Evolutionary conservation across 805 yeast genomes (phyloP), one percentile per base, ranked within the genome.

Genomic region (Lachancea mirantina): DNA sequence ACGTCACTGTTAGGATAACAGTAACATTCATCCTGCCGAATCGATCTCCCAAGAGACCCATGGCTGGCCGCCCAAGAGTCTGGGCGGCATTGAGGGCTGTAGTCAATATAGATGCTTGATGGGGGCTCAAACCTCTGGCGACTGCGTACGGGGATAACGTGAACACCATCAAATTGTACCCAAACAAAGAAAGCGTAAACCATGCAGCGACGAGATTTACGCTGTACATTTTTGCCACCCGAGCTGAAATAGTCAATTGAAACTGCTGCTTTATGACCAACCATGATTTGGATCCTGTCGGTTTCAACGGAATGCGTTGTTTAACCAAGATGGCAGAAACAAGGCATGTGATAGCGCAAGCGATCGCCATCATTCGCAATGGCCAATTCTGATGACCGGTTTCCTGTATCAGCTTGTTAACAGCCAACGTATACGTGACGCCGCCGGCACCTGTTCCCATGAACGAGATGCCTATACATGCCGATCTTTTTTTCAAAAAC

Each of bases 401-500:
- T 10, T 49, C 55, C 4, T 55, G 45, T 10, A 72, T 64, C 37
- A 72, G 50, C 10, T 62, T 61, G 34, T 68, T 61, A 8, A 59
- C 55, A 0, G 70, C 56, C 30, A 70, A 45, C 5, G 72, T 56
- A 34, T 61, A 65, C 0, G 59, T 46, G 6, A 70, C 61, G 38
- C 77, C 78, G 19, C 77, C 74, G 1, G 70, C 43, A 23, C 78
- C 78, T 4, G 74, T 63, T 7, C 78, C 79, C 14, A 66, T 46
- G 16, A 68, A 57, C 2, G 70, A 62, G 16, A 70, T 49, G 4
- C 78, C 77, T 46, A 65, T 60, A 2, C 76, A 73, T 8, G 68
- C 52, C 3, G 77, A 77, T 43, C 88, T 64, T 38, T 61, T 76
- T 42, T 72, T 76, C 26, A 72, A 55, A 50, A 82, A 82, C 80